Evolutionary conservation across 352 stramenopile species (phyloP).

Genomic region (Phytophthora sp.): DNA sequence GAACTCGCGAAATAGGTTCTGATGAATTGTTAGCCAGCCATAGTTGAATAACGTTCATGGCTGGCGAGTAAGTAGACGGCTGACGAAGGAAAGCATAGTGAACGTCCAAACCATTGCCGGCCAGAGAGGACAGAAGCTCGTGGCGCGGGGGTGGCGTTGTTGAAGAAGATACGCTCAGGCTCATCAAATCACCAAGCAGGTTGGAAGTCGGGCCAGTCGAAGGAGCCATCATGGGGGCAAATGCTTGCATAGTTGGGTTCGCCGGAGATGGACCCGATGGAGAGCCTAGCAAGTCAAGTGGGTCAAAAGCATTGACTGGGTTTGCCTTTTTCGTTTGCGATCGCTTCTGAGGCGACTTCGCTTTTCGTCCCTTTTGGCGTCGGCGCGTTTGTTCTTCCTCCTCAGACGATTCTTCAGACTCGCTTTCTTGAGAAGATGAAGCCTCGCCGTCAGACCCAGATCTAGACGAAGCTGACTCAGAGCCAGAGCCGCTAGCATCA

Average conservation of each 20-base stretch:
- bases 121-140: constrained; percentile 58
- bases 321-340: constrained; percentile 40
- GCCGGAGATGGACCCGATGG: constrained; percentile 14
- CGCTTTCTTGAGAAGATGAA: constrained; percentile 52
- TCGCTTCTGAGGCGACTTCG: constrained; percentile 45
- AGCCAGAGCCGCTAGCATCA: constrained; percentile 35
- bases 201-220: constrained; percentile 18
- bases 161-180: constrained; percentile 57
- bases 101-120: constrained; percentile 64
- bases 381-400: constrained; percentile 44
- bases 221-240: constrained; percentile 17
- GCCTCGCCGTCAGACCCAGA: constrained; percentile 53
- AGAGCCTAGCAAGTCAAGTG: constrained; percentile 53
- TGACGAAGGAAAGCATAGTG: constrained; percentile 75
- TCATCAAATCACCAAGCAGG: constrained; percentile 66
- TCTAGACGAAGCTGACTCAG: constrained; percentile 40
- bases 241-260: constrained; percentile 17
- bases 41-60: constrained; percentile 77
- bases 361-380: constrained; percentile 43
- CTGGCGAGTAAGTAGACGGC: constrained; percentile 59
- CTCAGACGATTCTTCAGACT: constrained; percentile 57
- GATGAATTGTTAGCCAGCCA: constrained; percentile 74
- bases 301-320: constrained; percentile 46
- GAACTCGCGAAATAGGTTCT: constrained; percentile 59
- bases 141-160: constrained; percentile 40